Evolutionary conservation across 768 basidiomycete genomes (phyloP).

Genomic region (Mycena galericulata): DNA sequence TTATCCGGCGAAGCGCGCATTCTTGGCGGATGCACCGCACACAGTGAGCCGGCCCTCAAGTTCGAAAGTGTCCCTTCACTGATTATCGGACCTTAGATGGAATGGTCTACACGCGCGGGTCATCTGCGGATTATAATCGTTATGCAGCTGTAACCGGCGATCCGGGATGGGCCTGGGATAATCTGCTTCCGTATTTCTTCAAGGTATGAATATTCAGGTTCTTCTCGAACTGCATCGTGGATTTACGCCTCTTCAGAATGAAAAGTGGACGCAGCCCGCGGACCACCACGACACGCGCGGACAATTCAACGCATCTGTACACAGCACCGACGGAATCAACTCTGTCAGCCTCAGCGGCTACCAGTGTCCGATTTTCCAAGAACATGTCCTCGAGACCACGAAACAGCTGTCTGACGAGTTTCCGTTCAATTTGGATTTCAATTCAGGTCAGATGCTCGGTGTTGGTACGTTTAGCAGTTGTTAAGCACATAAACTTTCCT

Average conservation of each 20-base stretch:
- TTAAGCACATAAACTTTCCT: neutral
- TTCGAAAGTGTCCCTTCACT: neutral
- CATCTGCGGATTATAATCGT: constrained; percentile 45
- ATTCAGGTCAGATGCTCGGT: constrained; percentile 43
- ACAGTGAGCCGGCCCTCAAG: constrained; percentile 35
- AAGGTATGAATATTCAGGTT: constrained; percentile 38
- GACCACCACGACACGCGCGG: constrained; percentile 53
- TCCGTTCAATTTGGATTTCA: constrained; percentile 43
- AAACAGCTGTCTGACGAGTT: constrained; percentile 23
- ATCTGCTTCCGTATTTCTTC: constrained; percentile 42
- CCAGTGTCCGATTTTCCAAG: constrained; percentile 41
- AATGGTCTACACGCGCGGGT: constrained; percentile 48
- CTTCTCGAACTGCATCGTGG: too few species aligned
- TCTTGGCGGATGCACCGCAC: constrained; percentile 46
- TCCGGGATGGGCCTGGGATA: constrained; percentile 51
- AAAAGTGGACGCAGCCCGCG: constrained; percentile 47
- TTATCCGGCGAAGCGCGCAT: constrained; percentile 4
- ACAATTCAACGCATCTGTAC: constrained; percentile 50
- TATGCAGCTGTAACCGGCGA: constrained; percentile 47
- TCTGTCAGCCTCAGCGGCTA: constrained; percentile 45
- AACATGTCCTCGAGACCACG: constrained; percentile 45
- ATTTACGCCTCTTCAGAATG: constrained; percentile 41
- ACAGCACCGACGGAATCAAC: constrained; percentile 48
- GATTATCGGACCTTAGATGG: constrained; percentile 32
- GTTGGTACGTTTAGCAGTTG: constrained; percentile 28